Conservation (phyloP, 2,329 filamentous ascomycete genomes). For the Chaetomium sp. region DNA sequence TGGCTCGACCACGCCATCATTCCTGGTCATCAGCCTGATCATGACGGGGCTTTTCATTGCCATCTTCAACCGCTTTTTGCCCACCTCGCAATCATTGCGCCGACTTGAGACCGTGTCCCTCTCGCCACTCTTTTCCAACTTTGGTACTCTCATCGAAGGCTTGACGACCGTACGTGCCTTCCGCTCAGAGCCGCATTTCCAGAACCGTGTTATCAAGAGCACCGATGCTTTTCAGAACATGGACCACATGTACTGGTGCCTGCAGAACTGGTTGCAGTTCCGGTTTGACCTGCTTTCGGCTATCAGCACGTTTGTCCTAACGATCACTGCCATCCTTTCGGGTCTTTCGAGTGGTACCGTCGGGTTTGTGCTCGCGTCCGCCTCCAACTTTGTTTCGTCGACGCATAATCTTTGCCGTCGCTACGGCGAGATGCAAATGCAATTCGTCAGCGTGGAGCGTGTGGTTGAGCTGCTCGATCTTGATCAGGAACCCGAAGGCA, state of each 20-base stretch:
- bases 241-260: conserved; percentile 91
- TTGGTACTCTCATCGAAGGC: conserved; percentile 79
- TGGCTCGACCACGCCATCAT: conserved; percentile 67
- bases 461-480: conserved; percentile 76
- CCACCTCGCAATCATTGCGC: conserved; percentile 74
- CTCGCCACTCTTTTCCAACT: conserved; percentile 85
- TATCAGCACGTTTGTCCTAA: conserved; percentile 65
- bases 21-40: conserved; percentile 63
- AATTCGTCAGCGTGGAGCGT: conserved; percentile 84
- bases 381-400: conserved; percentile 59
- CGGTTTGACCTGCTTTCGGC: conserved; percentile 70
- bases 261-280: conserved; percentile 79
- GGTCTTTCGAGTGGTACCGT: conserved; percentile 71
- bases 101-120: conserved; percentile 85
- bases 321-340: conserved; percentile 66
- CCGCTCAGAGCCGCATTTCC: conserved; percentile 70
- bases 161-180: conserved; percentile 83
- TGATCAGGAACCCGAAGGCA: conserved; percentile 65
- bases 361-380: conserved; percentile 74
- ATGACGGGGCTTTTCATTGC: conserved; percentile 64
- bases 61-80: conserved; percentile 71
- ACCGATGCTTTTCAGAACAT: conserved; percentile 89
- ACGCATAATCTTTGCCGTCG: conserved; percentile 70
- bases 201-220: conserved; percentile 69
- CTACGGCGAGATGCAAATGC: conserved; percentile 83